A percentile compares a stretch with the other conserved stretches of the same genome.
phyloP scores from a whole-genome alignment of 1,139 yeast genomes.

The Scheffersomyces lignicola region DNA sequence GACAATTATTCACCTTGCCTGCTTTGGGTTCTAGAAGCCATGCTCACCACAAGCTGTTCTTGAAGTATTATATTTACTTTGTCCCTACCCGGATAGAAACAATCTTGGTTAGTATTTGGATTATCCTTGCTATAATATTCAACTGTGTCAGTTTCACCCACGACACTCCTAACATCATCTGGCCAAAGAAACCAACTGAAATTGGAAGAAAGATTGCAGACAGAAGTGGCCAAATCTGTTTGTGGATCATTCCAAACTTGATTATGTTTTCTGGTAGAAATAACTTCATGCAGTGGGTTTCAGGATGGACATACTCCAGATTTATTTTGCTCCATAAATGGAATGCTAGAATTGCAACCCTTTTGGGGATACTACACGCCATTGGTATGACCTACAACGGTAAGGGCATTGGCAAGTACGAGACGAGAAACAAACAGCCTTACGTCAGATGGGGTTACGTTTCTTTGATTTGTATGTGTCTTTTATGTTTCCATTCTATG shows the following conservation, averaged over 20 bases:
- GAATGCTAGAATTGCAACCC: slow-evolving; percentile 52
- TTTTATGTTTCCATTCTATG: slow-evolving; percentile 49
- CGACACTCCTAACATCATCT: slow-evolving; percentile 34
- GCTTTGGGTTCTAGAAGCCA: slow-evolving; percentile 46
- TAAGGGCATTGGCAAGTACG: slow-evolving; percentile 32
- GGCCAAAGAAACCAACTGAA: slow-evolving; percentile 34
- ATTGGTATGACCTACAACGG: slow-evolving; percentile 47
- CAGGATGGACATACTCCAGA: slow-evolving; percentile 66
- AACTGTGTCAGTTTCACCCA: slow-evolving; percentile 40
- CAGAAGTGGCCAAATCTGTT: slow-evolving; percentile 55
- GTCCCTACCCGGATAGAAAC: slow-evolving; percentile 70
- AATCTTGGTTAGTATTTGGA: slow-evolving; percentile 48
- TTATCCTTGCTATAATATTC: slow-evolving; percentile 49
- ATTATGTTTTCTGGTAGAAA: slow-evolving; percentile 66
- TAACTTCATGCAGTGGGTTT: slow-evolving; percentile 59
- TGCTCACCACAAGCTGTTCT: slow-evolving; percentile 32
- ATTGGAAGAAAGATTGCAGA: slow-evolving; percentile 59
- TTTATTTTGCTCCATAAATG: slow-evolving; percentile 68
- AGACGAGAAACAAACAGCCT: slow-evolving; percentile 32
- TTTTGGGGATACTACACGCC: slow-evolving; percentile 50
- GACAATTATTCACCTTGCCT: slow-evolving; percentile 48
- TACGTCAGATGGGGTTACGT: slow-evolving; percentile 59
- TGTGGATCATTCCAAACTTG: slow-evolving; percentile 50
- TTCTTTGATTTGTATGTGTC: slow-evolving; percentile 37
- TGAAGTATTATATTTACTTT: slow-evolving; percentile 31